Base-by-base conservation (phyloP, 352 stramenopile genomes). In the Phytophthora aleatoria region DNA sequence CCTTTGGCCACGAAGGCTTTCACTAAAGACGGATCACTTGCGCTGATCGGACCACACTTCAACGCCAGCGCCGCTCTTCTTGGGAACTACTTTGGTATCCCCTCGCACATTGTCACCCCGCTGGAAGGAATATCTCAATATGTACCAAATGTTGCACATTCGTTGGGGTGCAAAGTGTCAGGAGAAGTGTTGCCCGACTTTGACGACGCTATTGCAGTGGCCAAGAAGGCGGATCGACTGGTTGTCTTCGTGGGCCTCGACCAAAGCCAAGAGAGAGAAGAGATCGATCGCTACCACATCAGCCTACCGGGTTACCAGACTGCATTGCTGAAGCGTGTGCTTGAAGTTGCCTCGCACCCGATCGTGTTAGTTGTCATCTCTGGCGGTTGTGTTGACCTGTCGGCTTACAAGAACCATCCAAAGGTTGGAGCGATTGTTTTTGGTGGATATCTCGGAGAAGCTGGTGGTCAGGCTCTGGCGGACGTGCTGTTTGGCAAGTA, bases 331-430 rank as follows among this genome's bases (percentile, higher is more conserved):
- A 68, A 78, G 11, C 61, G 61, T 1, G 64, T 96, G 10, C 58
- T 91, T 1, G 61, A 66, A 26, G 72, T 77, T 31, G 75, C 76
- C 1, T 65, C 61, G 24, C 61, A 67, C 8, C 84, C 87, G 3
- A 78, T 97, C 59, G 69, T 90, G 16, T 64, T 97, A 10, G 81
- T 98, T 13, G 50, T 98, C 0, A 69, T 96, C 20, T 64, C 93
- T 1, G 91, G 92, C 13, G 79, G 91, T 1, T 81, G 85, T 30
- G 65, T 97, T n/a, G 81, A 91, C 28, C 66, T 95, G 36, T 85
- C 71, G 5, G 53, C 47, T 50, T 94, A 87, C 65, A 79, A 81
- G 57, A 64, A 71, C 30, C 66, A 90, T 49, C 67, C 73, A 1
- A 87, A 83, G 52, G 81, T 93, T 38, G 77, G 73, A 16, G 81